A percentile compares a stretch with the other conserved stretches of the same genome.
These are phyloP conservation scores for Dalbergia oliveri DNA, from an alignment of 306 rosid genomes.

Conservation along the genomic window DNA sequence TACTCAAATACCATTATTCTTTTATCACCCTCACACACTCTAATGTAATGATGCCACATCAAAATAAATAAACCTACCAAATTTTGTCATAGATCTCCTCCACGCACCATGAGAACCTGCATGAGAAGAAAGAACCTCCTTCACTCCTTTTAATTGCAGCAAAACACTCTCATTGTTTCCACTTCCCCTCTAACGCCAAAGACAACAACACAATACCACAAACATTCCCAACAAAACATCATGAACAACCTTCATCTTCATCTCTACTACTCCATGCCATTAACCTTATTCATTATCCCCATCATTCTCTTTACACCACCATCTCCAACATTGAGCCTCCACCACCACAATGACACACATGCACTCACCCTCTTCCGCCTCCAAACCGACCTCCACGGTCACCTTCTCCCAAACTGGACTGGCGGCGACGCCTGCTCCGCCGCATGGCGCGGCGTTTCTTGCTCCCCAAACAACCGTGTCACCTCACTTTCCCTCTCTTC, in stretches of 20 bases:
- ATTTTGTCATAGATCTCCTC: neutral
- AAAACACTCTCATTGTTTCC: conserved; percentile 24
- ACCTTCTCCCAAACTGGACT: conserved; percentile 81
- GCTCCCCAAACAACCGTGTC: conserved; percentile 68
- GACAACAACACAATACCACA: neutral
- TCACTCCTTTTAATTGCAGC: conserved; percentile 13
- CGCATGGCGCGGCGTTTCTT: conserved; percentile 77
- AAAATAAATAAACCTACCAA: neutral
- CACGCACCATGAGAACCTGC: neutral
- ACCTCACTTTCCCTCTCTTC: conserved; percentile 73
- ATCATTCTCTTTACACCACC: neutral
- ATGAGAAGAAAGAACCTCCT: neutral
- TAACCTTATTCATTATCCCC: neutral
- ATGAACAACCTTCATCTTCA: conserved; percentile 36
- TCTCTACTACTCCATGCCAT: neutral
- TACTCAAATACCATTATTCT: too few relatives aligned
- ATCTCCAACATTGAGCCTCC: conserved; percentile 30
- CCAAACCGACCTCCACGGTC: conserved; percentile 78
- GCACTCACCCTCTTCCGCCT: conserved; percentile 74
- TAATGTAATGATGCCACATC: too few relatives aligned
- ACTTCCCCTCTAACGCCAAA: conserved; percentile 58
- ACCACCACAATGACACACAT: conserved; percentile 66
- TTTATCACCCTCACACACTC: too few relatives aligned
- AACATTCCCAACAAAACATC: conserved; percentile 11
- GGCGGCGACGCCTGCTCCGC: conserved; percentile 75